These are phyloP conservation scores for Plasmodium ovale DNA, from an alignment of 169 alveolate species.

Conservation along the genomic window DNA sequence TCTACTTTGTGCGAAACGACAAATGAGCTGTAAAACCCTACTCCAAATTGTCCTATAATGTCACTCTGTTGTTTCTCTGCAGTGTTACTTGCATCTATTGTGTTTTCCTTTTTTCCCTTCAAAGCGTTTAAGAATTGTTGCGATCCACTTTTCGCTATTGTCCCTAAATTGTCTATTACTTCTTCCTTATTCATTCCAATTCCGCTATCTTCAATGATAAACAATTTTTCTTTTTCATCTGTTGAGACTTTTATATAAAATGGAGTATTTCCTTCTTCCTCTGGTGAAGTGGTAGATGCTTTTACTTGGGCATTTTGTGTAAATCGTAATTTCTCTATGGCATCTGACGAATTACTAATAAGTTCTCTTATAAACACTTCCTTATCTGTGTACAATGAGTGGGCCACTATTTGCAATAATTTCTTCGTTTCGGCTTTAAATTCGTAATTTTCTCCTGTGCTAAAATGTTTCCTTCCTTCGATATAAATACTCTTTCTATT, in stretches of 20 bases:
- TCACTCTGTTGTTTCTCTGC: constrained; percentile 60
- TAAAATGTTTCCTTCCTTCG: background rate
- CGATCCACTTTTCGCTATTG: constrained; percentile 99
- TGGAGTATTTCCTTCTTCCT: background rate
- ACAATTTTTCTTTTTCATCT: constrained; percentile 87
- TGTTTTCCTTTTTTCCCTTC: constrained; percentile 50
- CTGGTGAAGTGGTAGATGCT: constrained; percentile 8
- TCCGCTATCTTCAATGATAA: constrained; percentile 93
- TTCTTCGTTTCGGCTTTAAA: constrained; percentile 97
- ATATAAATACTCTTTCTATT: background rate
- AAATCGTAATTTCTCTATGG: constrained; percentile 97
- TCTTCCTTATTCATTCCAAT: constrained; percentile 97
- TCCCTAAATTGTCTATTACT: constrained; percentile 95
- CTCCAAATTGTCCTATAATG: constrained; percentile 94
- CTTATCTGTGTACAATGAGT: constrained; percentile 96
- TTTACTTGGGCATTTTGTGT: constrained; percentile 77
- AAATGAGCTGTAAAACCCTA: constrained; percentile 93
- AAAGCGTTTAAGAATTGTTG: constrained; percentile 92
- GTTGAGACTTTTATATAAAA: constrained; percentile 87
- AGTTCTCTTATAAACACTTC: constrained; percentile 98
- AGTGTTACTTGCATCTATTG: constrained; percentile 1
- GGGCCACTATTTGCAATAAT: constrained; percentile 97
- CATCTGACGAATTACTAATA: constrained; percentile 99
- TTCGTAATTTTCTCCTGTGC: constrained; percentile 64
- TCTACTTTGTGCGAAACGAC: constrained; percentile 93